phyloP scores from a whole-genome alignment of 2,329 filamentous ascomycete species.

The Plectosphaerella sp. region DNA sequence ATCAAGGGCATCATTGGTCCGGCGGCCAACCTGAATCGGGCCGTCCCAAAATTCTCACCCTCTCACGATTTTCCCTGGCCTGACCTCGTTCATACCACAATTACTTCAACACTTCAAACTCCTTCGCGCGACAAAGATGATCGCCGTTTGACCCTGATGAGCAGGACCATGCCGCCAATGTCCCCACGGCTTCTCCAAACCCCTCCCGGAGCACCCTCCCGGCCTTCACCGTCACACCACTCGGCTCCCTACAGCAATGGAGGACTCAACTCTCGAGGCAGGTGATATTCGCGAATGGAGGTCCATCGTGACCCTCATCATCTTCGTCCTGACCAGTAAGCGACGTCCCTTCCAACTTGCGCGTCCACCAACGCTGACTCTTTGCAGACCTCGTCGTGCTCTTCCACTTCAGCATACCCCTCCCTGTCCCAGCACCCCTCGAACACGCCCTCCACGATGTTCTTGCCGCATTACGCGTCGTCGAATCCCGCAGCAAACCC shows the following conservation, averaged over 20 bases:
- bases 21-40: too few species aligned
- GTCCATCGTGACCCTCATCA: conserved; percentile 65
- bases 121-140: too few species aligned
- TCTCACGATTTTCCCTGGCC: too few species aligned
- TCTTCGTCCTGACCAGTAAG: conserved; percentile 68
- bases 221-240: neutral
- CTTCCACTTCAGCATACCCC: conserved; percentile 62
- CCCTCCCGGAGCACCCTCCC: neutral
- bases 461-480: conserved; percentile 42
- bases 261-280: conserved; percentile 34
- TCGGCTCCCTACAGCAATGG: too few species aligned
- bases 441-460: conserved; percentile 37
- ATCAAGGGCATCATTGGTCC: too few species aligned
- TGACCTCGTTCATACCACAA: too few species aligned
- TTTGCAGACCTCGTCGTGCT: conserved; percentile 61
- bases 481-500: conserved; percentile 18
- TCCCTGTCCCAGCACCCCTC: conserved; percentile 52
- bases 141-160: too few species aligned
- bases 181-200: neutral
- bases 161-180: too few species aligned
- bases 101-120: too few species aligned
- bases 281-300: conserved; percentile 58
- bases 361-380: conserved; percentile 2
- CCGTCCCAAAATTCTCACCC: too few species aligned
- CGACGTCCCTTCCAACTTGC: neutral